phyloP scores from a whole-genome alignment of 148 eudicot genomes.

The Chenopodium album region DNA sequence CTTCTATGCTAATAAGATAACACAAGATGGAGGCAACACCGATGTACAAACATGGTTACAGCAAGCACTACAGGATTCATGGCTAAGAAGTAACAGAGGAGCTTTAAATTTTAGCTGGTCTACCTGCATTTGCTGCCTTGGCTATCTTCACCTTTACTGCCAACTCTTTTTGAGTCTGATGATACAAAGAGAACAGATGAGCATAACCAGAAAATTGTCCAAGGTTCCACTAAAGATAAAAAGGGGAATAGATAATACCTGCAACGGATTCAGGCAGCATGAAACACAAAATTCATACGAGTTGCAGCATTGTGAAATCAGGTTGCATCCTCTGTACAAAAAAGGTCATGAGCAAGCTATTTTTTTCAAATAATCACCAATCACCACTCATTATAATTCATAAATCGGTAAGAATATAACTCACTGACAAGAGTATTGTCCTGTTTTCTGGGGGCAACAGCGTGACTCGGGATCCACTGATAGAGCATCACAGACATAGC shows the following conservation, averaged over 20 bases:
- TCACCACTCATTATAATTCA: conserved; percentile 5
- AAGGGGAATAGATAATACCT: conserved; percentile 29
- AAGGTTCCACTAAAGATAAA: background rate
- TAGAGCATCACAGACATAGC: conserved; percentile 85
- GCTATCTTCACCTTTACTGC: conserved; percentile 78
- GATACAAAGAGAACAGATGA: conserved; percentile 17
- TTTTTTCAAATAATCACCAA: conserved; percentile 20
- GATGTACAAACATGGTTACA: background rate
- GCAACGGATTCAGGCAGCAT: conserved; percentile 83
- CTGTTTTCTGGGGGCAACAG: conserved; percentile 76
- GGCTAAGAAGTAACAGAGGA: background rate
- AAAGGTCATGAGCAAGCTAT: conserved; percentile 18
- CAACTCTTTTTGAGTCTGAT: conserved; percentile 58
- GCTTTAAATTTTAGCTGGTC: background rate
- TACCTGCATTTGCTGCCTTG: conserved; percentile 86
- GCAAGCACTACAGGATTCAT: background rate
- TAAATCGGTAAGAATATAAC: conserved; percentile 41
- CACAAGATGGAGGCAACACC: background rate
- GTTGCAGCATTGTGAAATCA: conserved; percentile 84
- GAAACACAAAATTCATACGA: conserved; percentile 95
- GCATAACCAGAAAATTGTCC: background rate
- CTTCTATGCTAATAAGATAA: background rate
- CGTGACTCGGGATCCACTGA: conserved; percentile 74
- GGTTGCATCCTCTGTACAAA: conserved; percentile 79
- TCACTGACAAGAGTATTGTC: conserved; percentile 95